phyloP scores from a whole-genome alignment of 768 basidiomycete genomes.

The Leccinum imitatum region DNA sequence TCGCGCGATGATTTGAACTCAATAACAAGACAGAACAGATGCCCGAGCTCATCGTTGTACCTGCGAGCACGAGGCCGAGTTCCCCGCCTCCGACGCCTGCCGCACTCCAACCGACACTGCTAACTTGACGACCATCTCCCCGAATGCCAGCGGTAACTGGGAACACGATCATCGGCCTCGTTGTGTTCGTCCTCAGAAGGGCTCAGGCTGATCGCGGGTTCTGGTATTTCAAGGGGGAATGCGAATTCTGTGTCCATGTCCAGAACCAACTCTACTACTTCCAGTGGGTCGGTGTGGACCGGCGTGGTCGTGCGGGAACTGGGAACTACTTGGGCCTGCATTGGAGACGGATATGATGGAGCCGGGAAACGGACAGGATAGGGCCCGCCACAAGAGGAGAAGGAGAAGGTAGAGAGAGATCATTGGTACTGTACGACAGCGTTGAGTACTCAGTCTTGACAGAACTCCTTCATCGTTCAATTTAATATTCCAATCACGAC shows the following conservation, averaged over 20 bases:
- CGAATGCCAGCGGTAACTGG: background rate
- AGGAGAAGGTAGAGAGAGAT: no score
- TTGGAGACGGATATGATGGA: no score
- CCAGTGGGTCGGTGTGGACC: conserved; percentile 1
- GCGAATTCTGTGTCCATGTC: background rate
- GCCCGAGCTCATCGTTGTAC: no score
- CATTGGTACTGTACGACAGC: no score
- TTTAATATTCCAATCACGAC: no score
- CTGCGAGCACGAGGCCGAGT: conserved; percentile 44
- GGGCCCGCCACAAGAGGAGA: no score
- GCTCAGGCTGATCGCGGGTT: no score
- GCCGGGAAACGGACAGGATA: no score
- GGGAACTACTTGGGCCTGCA: conserved; percentile 1
- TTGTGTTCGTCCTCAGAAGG: background rate
- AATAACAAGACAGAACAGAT: conserved; percentile 66
- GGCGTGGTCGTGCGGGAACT: background rate
- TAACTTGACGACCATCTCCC: conserved; percentile 37
- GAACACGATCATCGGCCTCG: background rate
- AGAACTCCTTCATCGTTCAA: no score
- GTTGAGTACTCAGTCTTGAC: no score
- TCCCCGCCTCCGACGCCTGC: conserved; percentile 33
- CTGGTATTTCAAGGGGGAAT: background rate
- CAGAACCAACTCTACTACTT: background rate
- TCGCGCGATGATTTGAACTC: background rate
- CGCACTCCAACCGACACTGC: conserved; percentile 30